Conservation (phyloP, 306 rosid genomes). For the Acacia confusa region DNA sequence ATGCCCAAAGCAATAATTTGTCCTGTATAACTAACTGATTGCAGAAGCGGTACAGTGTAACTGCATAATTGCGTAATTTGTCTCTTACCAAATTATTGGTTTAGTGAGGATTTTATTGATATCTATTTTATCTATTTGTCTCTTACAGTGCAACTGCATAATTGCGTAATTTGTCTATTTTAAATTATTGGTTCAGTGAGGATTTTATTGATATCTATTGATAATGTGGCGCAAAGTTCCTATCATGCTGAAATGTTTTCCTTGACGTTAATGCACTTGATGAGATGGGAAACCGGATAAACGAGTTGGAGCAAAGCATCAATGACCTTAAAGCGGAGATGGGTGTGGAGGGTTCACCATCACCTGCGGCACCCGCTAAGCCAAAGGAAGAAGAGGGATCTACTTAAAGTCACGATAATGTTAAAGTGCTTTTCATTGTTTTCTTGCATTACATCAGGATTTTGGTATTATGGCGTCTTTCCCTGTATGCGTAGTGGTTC, state of each 20-base stretch:
- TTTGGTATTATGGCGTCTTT: slow-evolving; percentile 12
- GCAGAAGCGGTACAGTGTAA: not conserved
- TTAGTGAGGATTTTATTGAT: slow-evolving; percentile 19
- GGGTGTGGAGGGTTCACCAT: slow-evolving; percentile 89
- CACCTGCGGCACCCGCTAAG: slow-evolving; percentile 54
- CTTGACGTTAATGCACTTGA: slow-evolving; percentile 82
- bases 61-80: not conserved
- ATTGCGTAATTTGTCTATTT: slow-evolving; percentile 6
- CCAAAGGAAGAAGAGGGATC: slow-evolving; percentile 63
- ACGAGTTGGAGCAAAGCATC: slow-evolving; percentile 92
- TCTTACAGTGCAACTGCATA: not conserved
- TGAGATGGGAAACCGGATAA: slow-evolving; percentile 93
- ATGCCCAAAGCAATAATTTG: slow-evolving; percentile 9
- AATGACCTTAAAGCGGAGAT: slow-evolving; percentile 82
- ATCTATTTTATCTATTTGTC: no score
- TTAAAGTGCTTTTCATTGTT: slow-evolving; percentile 15
- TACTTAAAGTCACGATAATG: slow-evolving; percentile 37
- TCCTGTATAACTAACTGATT: not conserved
- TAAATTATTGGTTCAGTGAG: slow-evolving; percentile 18
- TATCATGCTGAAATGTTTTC: slow-evolving; percentile 38
- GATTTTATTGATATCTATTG: slow-evolving; percentile 24
- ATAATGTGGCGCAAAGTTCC: slow-evolving; percentile 17
- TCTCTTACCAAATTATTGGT: slow-evolving; percentile 22
- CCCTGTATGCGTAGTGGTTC: slow-evolving; percentile 24
- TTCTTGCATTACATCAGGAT: slow-evolving; percentile 32